phyloP scores from a whole-genome alignment of 2,329 filamentous ascomycete genomes.

The Xylariales sp. region DNA sequence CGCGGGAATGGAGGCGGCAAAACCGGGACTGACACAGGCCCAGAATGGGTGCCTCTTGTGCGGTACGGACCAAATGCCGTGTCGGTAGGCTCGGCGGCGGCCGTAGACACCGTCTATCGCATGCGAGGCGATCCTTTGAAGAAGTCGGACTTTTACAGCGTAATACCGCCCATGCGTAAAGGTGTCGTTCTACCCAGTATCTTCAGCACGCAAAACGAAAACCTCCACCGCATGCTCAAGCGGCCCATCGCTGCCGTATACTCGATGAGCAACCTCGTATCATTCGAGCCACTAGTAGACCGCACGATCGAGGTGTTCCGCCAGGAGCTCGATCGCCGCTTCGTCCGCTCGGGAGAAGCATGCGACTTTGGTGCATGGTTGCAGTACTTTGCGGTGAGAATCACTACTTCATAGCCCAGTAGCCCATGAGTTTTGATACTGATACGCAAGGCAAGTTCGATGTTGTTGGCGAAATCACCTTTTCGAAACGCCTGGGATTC shows the following conservation, averaged over 20 bases:
- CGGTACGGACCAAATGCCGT: conserved; percentile 1
- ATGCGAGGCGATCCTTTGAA: background rate
- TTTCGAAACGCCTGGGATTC: conserved; percentile 25
- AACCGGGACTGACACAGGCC: background rate
- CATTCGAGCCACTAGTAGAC: conserved; percentile 1
- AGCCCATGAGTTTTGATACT: background rate
- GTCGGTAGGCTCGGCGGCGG: background rate
- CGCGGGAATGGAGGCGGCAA: background rate
- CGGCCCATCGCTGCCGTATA: conserved; percentile 3
- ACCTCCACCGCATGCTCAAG: conserved; percentile 6
- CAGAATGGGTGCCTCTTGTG: background rate
- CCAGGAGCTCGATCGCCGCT: conserved; percentile 7
- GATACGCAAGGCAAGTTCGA: conserved; percentile 13
- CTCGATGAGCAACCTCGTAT: conserved; percentile 8
- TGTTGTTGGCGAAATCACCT: conserved; percentile 32
- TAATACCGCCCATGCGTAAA: conserved; percentile 9
- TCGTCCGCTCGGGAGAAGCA: background rate
- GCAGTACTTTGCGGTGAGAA: conserved; percentile 10
- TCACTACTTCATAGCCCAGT: too few relatives aligned
- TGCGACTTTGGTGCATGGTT: conserved; percentile 10
- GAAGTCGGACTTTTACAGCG: conserved; percentile 6
- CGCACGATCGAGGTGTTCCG: conserved; percentile 2
- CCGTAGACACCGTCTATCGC: background rate
- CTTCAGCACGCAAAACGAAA: conserved; percentile 3
- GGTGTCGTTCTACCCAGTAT: background rate